Conservation (phyloP, 1,284 basidiomycete species). For the Takashimella tepidaria region DNA sequence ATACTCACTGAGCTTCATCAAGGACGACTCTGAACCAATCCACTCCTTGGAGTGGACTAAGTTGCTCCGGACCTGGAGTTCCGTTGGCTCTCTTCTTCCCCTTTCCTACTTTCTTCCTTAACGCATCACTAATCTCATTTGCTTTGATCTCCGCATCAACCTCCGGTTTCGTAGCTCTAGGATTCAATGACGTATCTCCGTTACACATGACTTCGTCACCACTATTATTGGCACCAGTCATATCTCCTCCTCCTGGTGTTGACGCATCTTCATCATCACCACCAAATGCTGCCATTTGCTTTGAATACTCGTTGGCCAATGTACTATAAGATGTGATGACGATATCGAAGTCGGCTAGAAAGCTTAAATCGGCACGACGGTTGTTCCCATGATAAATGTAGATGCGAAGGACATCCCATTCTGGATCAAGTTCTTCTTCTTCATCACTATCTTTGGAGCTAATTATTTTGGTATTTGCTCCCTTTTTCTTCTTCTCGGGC, state of each 20-base stretch:
- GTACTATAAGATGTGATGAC: conserved; percentile 98
- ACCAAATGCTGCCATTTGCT: conserved; percentile 65
- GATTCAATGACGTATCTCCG: conserved; percentile 22
- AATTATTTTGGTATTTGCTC: conserved; percentile 19
- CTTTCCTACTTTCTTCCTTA: conserved; percentile 54
- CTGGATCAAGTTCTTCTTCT: conserved; percentile 18
- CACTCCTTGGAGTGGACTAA: conserved; percentile 87
- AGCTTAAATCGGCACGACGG: conserved; percentile 75
- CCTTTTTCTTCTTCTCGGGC: conserved; percentile 27
- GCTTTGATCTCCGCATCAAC: conserved; percentile 65
- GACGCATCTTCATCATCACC: conserved; percentile 38
- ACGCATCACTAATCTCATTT: conserved; percentile 45
- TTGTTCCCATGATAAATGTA: conserved; percentile 95
- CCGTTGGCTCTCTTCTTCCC: conserved; percentile 50
- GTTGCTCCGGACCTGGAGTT: conserved; percentile 53
- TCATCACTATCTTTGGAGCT: conserved; percentile 20
- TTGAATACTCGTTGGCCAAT: conserved; percentile 89
- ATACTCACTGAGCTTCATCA: conserved; percentile 91
- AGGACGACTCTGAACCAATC: conserved; percentile 98
- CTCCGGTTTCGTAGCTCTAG: conserved; percentile 47
- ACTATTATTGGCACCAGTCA: conserved; percentile 35
- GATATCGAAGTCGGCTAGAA: conserved; percentile 88
- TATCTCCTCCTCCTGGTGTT: conserved; percentile 23
- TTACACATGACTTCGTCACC: conserved; percentile 25
- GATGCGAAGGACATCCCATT: conserved; percentile 57